phyloP scores from a whole-genome alignment of 305 asterid genomes.

The Euphrasia arctica region DNA sequence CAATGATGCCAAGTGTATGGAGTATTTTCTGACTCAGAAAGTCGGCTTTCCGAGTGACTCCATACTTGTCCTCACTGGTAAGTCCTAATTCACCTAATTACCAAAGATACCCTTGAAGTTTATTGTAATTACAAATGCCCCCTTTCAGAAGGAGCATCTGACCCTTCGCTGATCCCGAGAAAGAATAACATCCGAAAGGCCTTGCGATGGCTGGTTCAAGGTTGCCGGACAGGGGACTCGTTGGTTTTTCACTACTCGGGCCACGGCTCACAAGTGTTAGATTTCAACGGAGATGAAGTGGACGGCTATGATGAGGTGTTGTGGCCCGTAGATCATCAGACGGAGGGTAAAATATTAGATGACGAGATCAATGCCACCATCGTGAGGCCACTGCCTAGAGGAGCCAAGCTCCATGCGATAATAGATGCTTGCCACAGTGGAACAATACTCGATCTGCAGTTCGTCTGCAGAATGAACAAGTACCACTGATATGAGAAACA shows the following conservation, averaged over 20 bases:
- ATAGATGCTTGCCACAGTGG: constrained; percentile 69
- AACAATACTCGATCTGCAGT: constrained; percentile 56
- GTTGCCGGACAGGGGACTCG: constrained; percentile 60
- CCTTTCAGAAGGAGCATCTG: constrained; percentile 41
- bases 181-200: constrained; percentile 51
- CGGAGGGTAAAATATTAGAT: constrained; percentile 43
- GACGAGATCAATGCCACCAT: constrained; percentile 60
- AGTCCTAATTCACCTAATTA: neutral
- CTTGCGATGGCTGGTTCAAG: constrained; percentile 55
- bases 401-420: constrained; percentile 55
- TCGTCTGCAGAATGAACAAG: constrained; percentile 53
- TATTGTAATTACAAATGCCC: no score
- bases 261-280: constrained; percentile 49
- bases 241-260: constrained; percentile 59
- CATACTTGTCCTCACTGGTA: constrained; percentile 56
- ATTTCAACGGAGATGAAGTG: constrained; percentile 42
- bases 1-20: constrained; percentile 53
- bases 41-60: constrained; percentile 47
- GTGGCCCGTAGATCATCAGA: constrained; percentile 56
- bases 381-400: constrained; percentile 51
- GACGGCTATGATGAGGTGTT: constrained; percentile 58
- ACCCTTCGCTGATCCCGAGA: constrained; percentile 51
- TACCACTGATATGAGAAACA: constrained; percentile 6
- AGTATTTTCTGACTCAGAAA: constrained; percentile 36
- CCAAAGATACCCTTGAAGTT: no score